These are phyloP conservation scores for Cicer yamashitae DNA, from an alignment of 306 rosid genomes.

Conservation along the genomic window DNA sequence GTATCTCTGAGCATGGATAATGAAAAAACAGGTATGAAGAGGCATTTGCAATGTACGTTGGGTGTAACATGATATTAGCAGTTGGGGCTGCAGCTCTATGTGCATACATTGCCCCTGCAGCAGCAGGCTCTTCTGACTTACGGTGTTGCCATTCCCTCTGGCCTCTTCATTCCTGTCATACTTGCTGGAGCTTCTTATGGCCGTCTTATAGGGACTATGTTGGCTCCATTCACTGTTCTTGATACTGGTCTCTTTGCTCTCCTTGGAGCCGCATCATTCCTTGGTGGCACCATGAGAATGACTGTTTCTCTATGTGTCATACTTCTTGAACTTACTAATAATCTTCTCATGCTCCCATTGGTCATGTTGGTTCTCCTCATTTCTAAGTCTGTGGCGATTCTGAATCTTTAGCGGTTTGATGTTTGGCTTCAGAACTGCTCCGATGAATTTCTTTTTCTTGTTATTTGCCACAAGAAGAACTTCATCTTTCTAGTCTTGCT, in stretches of 20 bases:
- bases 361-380: constrained; percentile 79
- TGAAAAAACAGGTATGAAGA: no score
- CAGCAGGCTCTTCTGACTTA: constrained; percentile 84
- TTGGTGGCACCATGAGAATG: constrained; percentile 96
- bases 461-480: no score
- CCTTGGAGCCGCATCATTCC: constrained; percentile 89
- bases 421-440: no score
- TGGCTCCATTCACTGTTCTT: constrained; percentile 56
- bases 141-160: constrained; percentile 89
- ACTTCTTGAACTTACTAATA: constrained; percentile 85
- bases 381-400: constrained; percentile 78
- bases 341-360: constrained; percentile 73
- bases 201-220: constrained; percentile 69
- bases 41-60: constrained; percentile 63
- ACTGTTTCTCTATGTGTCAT: constrained; percentile 82
- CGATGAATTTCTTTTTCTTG: no score
- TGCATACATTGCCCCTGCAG: constrained; percentile 79
- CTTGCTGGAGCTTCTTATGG: constrained; percentile 90
- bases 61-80: constrained; percentile 64
- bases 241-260: constrained; percentile 70
- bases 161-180: constrained; percentile 87
- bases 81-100: constrained; percentile 66
- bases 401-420: no score
- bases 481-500: no score
- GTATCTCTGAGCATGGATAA: no score